Conservation (phyloP, 2,329 filamentous ascomycete genomes). For the Paecilomyces variotii region DNA sequence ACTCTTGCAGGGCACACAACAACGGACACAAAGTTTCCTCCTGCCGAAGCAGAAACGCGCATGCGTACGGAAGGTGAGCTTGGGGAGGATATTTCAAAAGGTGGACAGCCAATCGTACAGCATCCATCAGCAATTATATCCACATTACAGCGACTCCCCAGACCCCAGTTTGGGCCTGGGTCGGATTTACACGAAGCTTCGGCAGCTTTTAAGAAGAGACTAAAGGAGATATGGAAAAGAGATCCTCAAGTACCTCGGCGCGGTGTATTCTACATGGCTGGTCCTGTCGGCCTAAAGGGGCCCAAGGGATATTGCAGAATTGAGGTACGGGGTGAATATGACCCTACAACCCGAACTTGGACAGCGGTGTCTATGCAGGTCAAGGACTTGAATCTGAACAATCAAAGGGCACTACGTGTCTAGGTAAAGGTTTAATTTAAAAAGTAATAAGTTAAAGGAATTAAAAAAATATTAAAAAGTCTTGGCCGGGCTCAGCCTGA, state of each 20-base stretch:
- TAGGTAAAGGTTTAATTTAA: neutral
- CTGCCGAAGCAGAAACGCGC: conserved; percentile 11
- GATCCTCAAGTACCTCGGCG: conserved; percentile 17
- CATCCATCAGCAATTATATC: conserved; percentile 24
- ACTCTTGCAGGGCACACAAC: conserved; percentile 7
- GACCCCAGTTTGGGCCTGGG: conserved; percentile 24
- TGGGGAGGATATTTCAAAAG: conserved; percentile 9
- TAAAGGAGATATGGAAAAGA: conserved; percentile 16
- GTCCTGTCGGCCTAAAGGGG: conserved; percentile 26
- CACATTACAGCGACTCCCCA: conserved; percentile 24
- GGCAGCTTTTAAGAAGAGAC: conserved; percentile 22
- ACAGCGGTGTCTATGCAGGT: conserved; percentile 21
- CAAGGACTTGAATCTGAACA: conserved; percentile 21
- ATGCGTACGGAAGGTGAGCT: conserved; percentile 8
- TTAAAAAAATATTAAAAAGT: too few species aligned
- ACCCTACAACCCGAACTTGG: conserved; percentile 22
- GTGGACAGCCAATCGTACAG: conserved; percentile 8
- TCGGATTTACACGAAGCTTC: conserved; percentile 27
- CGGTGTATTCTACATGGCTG: conserved; percentile 26
- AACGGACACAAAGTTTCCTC: conserved; percentile 11
- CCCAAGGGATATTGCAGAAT: conserved; percentile 26
- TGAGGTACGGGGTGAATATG: conserved; percentile 29
- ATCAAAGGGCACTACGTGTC: conserved; percentile 19
- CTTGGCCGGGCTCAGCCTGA: too few species aligned
- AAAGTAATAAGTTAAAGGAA: too few species aligned